Percentiles rank a stretch among this genome's conserved stretches.
These are phyloP conservation scores for Fragilaria crotonensis DNA, from an alignment of 108 stramenopile genomes.

Conservation along the genomic window DNA sequence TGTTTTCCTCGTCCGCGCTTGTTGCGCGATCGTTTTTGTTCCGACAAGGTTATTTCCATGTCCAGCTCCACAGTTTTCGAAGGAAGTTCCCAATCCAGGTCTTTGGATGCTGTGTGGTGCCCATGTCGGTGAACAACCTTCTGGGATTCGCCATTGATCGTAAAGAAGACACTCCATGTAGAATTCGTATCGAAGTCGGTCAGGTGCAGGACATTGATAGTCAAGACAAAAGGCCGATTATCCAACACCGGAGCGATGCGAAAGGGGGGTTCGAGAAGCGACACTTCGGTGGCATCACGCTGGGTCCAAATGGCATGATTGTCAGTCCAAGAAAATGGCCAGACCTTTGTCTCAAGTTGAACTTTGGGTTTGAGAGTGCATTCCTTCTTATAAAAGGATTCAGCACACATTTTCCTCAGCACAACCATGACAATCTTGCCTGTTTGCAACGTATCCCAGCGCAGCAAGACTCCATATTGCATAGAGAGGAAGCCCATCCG, in stretches of 20 bases:
- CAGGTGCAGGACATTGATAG: background rate
- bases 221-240: slow-evolving; percentile 10
- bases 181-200: background rate
- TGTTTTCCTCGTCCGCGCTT: background rate
- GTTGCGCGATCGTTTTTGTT: slow-evolving; percentile 2
- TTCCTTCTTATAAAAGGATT: slow-evolving; percentile 39
- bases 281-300: slow-evolving; percentile 37
- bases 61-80: background rate
- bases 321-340: background rate
- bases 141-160: background rate
- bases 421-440: slow-evolving; percentile 34
- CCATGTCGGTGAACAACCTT: background rate
- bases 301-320: slow-evolving; percentile 8
- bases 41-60: background rate
- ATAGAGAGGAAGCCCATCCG: slow-evolving; percentile 54
- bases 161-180: background rate
- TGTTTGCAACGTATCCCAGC: slow-evolving; percentile 33
- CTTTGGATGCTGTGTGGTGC: background rate
- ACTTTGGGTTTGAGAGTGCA: background rate
- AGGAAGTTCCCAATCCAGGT: slow-evolving; percentile 1
- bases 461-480: slow-evolving; percentile 49
- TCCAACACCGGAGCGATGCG: slow-evolving; percentile 3
- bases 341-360: background rate
- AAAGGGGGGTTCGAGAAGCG: slow-evolving; percentile 37
- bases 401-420: slow-evolving; percentile 58